Conservation (phyloP, 73 alveolate species). For the Tetrahymena borealis region DNA sequence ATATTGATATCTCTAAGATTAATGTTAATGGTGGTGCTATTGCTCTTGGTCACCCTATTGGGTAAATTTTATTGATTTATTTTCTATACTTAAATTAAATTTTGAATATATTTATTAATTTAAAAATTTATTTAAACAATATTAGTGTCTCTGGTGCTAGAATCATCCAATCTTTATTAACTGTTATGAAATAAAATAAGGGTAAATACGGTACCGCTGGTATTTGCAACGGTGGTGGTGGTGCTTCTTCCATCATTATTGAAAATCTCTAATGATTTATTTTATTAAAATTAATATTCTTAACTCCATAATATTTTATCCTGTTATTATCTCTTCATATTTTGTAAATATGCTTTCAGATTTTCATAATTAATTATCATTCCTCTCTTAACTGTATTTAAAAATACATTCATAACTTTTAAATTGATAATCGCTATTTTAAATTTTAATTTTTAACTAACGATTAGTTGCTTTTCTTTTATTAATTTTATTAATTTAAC, state of each 20-base stretch:
- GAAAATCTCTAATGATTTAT: constrained; percentile 31
- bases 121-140: too few species aligned
- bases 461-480: too few species aligned
- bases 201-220: constrained; percentile 65
- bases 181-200: constrained; percentile 53
- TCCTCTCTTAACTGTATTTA: too few species aligned
- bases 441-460: too few species aligned
- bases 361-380: too few species aligned
- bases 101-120: not conserved
- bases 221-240: constrained; percentile 87
- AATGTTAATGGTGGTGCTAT: constrained; percentile 80
- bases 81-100: not conserved
- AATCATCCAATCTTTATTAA: constrained; percentile 56
- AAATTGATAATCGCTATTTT: too few species aligned
- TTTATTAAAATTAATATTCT: not conserved
- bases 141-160: constrained; percentile 72
- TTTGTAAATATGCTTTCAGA: too few species aligned
- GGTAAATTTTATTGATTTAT: constrained; percentile 17
- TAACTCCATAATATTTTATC: not conserved
- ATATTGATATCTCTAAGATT: constrained; percentile 43
- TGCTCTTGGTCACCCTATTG: constrained; percentile 83
- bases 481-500: too few species aligned
- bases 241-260: constrained; percentile 76
- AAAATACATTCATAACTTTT: too few species aligned
- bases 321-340: too few species aligned